These are phyloP conservation scores for Monilinia polystroma DNA, from an alignment of 2,329 filamentous ascomycete species.

Conservation along the genomic window DNA sequence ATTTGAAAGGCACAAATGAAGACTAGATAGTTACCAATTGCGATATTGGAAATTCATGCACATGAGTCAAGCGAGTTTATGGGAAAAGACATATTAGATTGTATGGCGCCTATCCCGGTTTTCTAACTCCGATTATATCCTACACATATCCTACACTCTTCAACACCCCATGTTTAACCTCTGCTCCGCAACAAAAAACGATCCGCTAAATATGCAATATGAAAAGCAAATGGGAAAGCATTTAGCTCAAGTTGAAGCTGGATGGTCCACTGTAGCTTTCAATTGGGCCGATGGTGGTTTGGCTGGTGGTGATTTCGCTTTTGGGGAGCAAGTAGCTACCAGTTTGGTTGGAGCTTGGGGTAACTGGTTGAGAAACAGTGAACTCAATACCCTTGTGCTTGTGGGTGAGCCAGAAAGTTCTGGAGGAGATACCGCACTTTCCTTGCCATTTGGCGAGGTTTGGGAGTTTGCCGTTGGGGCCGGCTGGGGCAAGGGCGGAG, in stretches of 20 bases:
- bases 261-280: not conserved
- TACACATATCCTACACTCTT: too few relatives aligned
- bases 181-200: not conserved
- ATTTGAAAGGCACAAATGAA: too few relatives aligned
- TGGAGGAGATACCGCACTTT: not conserved
- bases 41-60: too few relatives aligned
- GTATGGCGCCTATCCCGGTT: too few relatives aligned
- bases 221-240: not conserved
- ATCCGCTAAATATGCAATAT: not conserved
- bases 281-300: not conserved
- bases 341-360: not conserved
- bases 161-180: too few relatives aligned
- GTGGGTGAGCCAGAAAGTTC: not conserved
- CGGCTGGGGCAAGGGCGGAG: not conserved
- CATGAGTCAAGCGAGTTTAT: too few relatives aligned
- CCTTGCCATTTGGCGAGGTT: not conserved
- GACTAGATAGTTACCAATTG: too few relatives aligned
- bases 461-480: not conserved
- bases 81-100: too few relatives aligned
- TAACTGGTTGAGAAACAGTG: not conserved
- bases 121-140: too few relatives aligned
- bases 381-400: not conserved
- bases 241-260: not conserved
- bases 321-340: not conserved
- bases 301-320: fast-evolving